Percentiles rank a stretch among this genome's conserved stretches.
Conservation (phyloP, 2,329 filamentous ascomycete species). For the Monilinia fructigena region DNA sequence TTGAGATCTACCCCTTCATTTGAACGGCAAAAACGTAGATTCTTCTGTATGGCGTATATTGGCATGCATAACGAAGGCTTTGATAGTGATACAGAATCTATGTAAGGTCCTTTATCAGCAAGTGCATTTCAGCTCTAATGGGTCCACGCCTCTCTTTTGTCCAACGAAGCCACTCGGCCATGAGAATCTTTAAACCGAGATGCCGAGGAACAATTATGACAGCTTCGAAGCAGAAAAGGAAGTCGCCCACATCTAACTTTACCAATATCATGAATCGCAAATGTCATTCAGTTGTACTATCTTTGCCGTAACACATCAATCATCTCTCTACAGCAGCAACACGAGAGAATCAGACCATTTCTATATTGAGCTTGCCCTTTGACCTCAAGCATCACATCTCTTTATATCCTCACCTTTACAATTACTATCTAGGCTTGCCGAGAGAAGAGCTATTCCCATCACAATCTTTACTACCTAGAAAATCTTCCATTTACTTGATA, state of each 20-base stretch:
- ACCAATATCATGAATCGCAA: background rate
- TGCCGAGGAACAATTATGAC: background rate
- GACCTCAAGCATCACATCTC: background rate
- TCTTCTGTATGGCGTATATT: background rate
- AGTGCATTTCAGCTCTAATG: conserved; percentile 8
- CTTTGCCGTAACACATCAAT: background rate
- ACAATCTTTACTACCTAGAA: background rate
- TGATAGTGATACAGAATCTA: background rate
- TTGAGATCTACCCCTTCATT: background rate
- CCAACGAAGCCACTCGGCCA: background rate
- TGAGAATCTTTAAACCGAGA: background rate
- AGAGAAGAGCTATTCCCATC: background rate
- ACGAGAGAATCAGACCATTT: background rate
- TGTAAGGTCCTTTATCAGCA: conserved; percentile 12
- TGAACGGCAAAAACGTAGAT: background rate
- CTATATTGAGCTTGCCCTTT: background rate
- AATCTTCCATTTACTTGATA: background rate
- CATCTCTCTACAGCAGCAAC: background rate
- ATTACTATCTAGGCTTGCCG: background rate
- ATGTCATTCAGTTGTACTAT: background rate
- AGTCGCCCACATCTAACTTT: background rate
- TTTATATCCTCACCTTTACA: background rate
- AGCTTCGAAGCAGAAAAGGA: background rate
- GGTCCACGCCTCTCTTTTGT: background rate
- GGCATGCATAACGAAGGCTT: background rate